These are phyloP conservation scores for Solanum medicagineum DNA, from an alignment of 257 asterid genomes.

Conservation along the genomic window DNA sequence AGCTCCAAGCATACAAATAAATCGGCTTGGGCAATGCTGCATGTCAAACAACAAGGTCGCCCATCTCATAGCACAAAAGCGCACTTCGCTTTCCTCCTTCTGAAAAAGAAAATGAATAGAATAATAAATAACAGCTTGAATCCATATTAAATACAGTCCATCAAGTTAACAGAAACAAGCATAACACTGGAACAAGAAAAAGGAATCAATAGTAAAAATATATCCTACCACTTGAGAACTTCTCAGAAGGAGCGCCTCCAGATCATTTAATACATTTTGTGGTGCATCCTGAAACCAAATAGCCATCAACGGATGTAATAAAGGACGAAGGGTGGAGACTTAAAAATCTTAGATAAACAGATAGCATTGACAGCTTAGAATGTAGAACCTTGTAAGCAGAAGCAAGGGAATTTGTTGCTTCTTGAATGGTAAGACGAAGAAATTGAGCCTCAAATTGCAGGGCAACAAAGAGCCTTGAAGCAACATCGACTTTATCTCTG, in stretches of 20 bases:
- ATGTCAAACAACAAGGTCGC: slow-evolving; percentile 71
- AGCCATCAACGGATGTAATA: slow-evolving; percentile 12
- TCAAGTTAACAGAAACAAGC: not conserved
- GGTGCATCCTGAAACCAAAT: slow-evolving; percentile 63
- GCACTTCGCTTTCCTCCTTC: slow-evolving; percentile 97
- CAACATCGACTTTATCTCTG: slow-evolving; percentile 80
- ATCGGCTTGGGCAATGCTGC: slow-evolving; percentile 95
- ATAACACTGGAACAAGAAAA: not conserved
- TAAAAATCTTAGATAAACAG: not conserved
- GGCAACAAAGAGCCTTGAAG: slow-evolving; percentile 83
- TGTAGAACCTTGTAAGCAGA: slow-evolving; percentile 69
- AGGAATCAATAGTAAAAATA: slow-evolving; percentile 5
- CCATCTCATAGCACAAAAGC: slow-evolving; percentile 98
- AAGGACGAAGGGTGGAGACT: slow-evolving; percentile 3
- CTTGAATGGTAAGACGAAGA: slow-evolving; percentile 86
- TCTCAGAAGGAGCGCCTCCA: slow-evolving; percentile 68
- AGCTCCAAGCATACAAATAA: slow-evolving; percentile 90
- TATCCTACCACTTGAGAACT: slow-evolving; percentile 64
- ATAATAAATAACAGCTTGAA: not conserved
- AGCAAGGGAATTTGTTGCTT: slow-evolving; percentile 84
- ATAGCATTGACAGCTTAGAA: not conserved
- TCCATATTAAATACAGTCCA: not conserved
- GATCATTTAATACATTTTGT: slow-evolving; percentile 51
- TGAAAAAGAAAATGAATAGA: slow-evolving; percentile 3
- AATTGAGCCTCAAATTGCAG: slow-evolving; percentile 62